A percentile compares a stretch with the other conserved stretches of the same genome.
Conservation (phyloP, 805 yeast species). For the Jamesozyma rosinii region DNA sequence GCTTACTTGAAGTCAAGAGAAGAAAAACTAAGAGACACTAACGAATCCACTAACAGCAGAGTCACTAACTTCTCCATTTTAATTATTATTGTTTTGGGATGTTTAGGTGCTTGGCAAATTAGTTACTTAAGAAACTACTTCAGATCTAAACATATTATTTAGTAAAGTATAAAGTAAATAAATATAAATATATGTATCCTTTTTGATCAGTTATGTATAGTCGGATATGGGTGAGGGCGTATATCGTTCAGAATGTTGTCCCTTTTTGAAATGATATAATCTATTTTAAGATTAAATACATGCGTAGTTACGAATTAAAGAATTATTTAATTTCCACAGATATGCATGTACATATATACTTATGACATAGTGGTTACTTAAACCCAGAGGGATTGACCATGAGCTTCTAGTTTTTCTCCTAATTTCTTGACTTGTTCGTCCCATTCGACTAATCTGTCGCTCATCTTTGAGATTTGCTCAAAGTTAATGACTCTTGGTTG, state of each 20-base stretch:
- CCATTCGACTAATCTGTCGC: slow-evolving; percentile 69
- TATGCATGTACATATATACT: background rate
- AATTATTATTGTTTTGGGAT: slow-evolving; percentile 58
- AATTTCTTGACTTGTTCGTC: slow-evolving; percentile 59
- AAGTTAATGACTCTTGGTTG: slow-evolving; percentile 89
- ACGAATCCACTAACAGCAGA: slow-evolving; percentile 90
- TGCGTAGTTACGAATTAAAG: no score
- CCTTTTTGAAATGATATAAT: no score
- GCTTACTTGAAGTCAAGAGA: slow-evolving; percentile 82
- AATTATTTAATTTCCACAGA: slow-evolving; percentile 1
- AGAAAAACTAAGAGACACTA: slow-evolving; percentile 88
- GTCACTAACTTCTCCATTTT: slow-evolving; percentile 78
- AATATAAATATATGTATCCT: no score
- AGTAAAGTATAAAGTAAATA: background rate
- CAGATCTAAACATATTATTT: slow-evolving; percentile 69
- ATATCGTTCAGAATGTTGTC: no score
- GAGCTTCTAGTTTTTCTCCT: slow-evolving; percentile 48
- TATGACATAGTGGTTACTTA: background rate
- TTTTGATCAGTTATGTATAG: background rate
- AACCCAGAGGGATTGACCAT: slow-evolving; percentile 61
- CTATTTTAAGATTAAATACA: no score
- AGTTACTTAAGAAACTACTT: slow-evolving; percentile 87
- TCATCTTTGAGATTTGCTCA: slow-evolving; percentile 71
- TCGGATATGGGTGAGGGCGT: background rate
- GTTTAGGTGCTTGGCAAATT: slow-evolving; percentile 88